A percentile compares a stretch with the other conserved stretches of the same genome.
Evolutionary conservation across 345 rosid species (phyloP).

Genomic region (Brassica carinata): DNA sequence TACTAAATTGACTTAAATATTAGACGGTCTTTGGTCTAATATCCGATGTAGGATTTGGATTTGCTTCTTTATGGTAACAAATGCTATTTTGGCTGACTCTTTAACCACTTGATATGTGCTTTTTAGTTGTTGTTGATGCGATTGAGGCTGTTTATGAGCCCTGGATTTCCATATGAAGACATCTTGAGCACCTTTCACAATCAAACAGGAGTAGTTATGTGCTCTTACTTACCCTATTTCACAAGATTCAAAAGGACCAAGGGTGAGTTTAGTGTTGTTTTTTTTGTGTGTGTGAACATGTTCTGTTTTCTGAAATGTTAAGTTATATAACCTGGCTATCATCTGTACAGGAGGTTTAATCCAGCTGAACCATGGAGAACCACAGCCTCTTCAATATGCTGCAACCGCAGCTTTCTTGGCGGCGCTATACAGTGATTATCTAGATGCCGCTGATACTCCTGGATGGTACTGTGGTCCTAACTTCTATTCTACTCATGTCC

Average conservation of each 20-base stretch:
- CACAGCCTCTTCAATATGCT: constrained; percentile 92
- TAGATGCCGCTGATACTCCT: constrained; percentile 88
- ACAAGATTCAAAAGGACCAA: constrained; percentile 55
- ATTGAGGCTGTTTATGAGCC: constrained; percentile 82
- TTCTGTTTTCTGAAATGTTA: neutral
- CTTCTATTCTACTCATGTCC: constrained; percentile 59
- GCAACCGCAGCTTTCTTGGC: constrained; percentile 92
- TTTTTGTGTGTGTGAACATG: too few relatives aligned
- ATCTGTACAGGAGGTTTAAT: constrained; percentile 72
- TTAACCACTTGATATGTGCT: neutral
- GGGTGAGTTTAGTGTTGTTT: constrained; percentile 41
- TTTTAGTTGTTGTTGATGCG: constrained; percentile 72
- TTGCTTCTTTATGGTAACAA: too few relatives aligned
- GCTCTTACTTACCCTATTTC: constrained; percentile 65
- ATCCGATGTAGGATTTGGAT: too few relatives aligned
- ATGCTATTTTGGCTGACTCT: neutral
- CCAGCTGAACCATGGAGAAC: constrained; percentile 78
- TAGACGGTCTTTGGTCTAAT: too few relatives aligned
- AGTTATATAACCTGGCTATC: neutral
- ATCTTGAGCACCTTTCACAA: constrained; percentile 76
- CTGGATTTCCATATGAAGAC: constrained; percentile 92
- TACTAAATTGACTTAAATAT: too few relatives aligned
- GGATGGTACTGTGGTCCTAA: constrained; percentile 95
- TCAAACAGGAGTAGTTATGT: constrained; percentile 75
- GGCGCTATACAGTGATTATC: constrained; percentile 71